Evolutionary conservation across 1,284 basidiomycete species (phyloP), one percentile per base, ranked within the genome.

Genomic region (Ganoderma multipileum): DNA sequence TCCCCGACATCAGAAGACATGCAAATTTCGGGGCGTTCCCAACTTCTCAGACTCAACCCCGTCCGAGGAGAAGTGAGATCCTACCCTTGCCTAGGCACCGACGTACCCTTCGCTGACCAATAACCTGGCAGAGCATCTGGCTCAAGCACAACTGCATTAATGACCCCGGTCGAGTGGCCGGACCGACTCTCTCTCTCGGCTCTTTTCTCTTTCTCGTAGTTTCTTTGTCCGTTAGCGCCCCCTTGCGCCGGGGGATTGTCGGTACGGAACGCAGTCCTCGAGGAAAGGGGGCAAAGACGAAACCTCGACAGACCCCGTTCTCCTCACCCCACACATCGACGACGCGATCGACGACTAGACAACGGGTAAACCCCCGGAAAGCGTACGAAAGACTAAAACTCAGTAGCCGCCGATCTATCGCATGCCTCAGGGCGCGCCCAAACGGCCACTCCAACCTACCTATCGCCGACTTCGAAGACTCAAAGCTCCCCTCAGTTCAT

Each of bases 381-480:
- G 50, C 52, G 39, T 50, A 55, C 18, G n/a, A 52, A 61, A 68
- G 64, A 69, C 68, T 69, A 69, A 69, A 66, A 69, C 61, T 66
- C 64, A 69, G 52, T 63, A 33, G 16, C 11, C 18, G 44, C 47
- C 36, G 55, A 69, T 66, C 68, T 44, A 30, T 50, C 52, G 54
- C 36, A 54, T 42, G 33, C 36, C 4, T 59, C 14, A n/a, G 14
- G 7, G 20, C 61, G 20, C 18, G 11, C 14, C 33, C 30, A 50
- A 26, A 39, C 28, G 23, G 38, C 41, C 26, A 50, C 57, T 44
- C 65, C 57, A 39, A 61, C 44, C 30, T 54, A 54, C 44, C 30
- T 54, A 54, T 60, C 55, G 36, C 55, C 20, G n/a, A 42, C 62
- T 12, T 39, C 57, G 62, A 52, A 39, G 57, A 28, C 38, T 36